Conservation (phyloP, 768 basidiomycete species). For the Tricholoma bakamatsutake region DNA sequence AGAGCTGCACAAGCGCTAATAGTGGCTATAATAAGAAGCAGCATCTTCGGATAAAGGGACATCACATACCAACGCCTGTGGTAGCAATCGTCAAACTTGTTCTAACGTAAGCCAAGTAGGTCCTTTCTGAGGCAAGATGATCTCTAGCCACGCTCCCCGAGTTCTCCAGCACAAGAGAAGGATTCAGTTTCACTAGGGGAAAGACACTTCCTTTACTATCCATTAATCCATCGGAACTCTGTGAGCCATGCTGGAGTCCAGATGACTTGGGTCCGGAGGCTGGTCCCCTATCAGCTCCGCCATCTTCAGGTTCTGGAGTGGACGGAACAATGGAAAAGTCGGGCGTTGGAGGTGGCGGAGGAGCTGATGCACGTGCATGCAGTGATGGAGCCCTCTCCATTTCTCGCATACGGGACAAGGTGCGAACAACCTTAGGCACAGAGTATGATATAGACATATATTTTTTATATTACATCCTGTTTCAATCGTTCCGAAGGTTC, state of each 20-base stretch:
- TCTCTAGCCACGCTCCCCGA: slow-evolving; percentile 59
- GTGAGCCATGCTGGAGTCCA: neutral
- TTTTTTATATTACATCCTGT: too few relatives aligned
- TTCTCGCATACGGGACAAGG: slow-evolving; percentile 2
- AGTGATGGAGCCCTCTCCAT: slow-evolving; percentile 2
- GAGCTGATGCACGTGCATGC: slow-evolving; percentile 4
- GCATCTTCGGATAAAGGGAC: slow-evolving; percentile 1
- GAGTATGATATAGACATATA: neutral
- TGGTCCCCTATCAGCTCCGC: neutral
- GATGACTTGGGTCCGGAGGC: neutral
- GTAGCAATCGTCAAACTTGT: slow-evolving; percentile 57
- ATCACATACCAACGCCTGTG: slow-evolving; percentile 50
- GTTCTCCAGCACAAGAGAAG: slow-evolving; percentile 37
- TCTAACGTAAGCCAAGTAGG: slow-evolving; percentile 59
- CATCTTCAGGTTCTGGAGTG: slow-evolving; percentile 1
- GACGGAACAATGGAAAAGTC: neutral
- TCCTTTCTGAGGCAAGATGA: slow-evolving; percentile 58
- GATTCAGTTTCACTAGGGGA: slow-evolving; percentile 1
- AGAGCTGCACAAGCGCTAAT: slow-evolving; percentile 52
- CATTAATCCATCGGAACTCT: slow-evolving; percentile 4
- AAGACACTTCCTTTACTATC: neutral
- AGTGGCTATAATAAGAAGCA: neutral
- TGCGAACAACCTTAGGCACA: neutral
- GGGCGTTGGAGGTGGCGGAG: slow-evolving; percentile 11
- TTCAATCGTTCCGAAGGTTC: too few relatives aligned